phyloP scores from a whole-genome alignment of 345 rosid species.

The Salix brachista region DNA sequence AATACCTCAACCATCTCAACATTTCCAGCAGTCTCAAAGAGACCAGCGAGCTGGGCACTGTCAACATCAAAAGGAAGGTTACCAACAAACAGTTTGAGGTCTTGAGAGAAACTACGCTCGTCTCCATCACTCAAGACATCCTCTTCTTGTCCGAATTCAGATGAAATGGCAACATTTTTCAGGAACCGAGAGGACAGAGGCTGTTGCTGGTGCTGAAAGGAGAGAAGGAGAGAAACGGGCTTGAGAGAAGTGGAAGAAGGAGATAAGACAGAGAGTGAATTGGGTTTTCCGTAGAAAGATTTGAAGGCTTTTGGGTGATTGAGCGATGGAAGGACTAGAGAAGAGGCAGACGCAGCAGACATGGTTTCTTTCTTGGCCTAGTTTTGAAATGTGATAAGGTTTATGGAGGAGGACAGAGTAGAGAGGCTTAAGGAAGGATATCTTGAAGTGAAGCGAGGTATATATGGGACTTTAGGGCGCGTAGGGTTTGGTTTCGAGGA shows the following conservation, averaged over 20 bases:
- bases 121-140: conserved; percentile 42
- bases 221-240: conserved; percentile 29
- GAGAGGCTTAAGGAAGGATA: not conserved
- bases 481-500: not conserved
- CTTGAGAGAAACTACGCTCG: conserved; percentile 52
- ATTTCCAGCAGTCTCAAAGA: conserved; percentile 73
- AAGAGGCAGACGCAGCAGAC: conserved; percentile 59
- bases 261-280: conserved; percentile 33
- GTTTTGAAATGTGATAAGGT: conserved; percentile 10
- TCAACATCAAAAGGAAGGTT: conserved; percentile 85
- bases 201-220: not conserved
- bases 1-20: conserved; percentile 97
- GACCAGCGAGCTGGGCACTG: conserved; percentile 83
- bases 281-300: conserved; percentile 30
- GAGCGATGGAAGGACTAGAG: conserved; percentile 57
- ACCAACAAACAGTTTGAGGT: conserved; percentile 88
- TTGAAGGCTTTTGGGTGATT: conserved; percentile 43
- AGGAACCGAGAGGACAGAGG: conserved; percentile 43
- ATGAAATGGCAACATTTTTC: conserved; percentile 53
- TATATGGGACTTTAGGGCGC: not conserved
- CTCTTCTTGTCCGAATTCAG: conserved; percentile 65
- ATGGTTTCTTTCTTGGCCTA: conserved; percentile 27
- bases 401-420: not conserved
- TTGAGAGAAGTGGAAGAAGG: conserved; percentile 26
- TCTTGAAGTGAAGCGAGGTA: not conserved